These are phyloP conservation scores for Citrus unshiu DNA, from an alignment of 345 rosid genomes.

Conservation along the genomic window DNA sequence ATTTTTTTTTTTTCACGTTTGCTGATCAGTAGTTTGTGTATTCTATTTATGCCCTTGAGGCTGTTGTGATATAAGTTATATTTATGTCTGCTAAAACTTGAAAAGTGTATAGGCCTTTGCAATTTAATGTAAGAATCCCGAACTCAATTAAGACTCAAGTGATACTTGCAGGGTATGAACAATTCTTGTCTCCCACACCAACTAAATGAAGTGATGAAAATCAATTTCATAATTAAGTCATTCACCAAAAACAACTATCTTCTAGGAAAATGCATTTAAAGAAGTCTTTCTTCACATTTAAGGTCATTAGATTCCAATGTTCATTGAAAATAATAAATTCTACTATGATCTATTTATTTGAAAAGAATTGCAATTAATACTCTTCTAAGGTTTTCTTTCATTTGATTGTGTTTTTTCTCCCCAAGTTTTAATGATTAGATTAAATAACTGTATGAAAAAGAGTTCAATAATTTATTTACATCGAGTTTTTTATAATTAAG, in stretches of 20 bases:
- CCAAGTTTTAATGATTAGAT: not conserved
- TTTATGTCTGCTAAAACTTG: not conserved
- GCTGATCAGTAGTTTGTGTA: no score
- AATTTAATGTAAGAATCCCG: conserved; percentile 3
- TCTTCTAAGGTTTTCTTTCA: not conserved
- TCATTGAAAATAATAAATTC: conserved; percentile 1
- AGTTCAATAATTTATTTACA: not conserved
- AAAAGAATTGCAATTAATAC: not conserved
- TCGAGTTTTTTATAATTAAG: not conserved
- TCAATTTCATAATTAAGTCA: conserved; percentile 28
- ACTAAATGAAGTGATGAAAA: conserved; percentile 9
- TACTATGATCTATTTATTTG: not conserved
- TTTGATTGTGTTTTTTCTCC: not conserved
- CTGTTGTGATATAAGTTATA: not conserved
- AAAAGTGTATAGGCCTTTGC: not conserved
- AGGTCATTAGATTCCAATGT: conserved; percentile 5
- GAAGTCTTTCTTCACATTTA: conserved; percentile 21
- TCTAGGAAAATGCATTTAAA: conserved; percentile 24
- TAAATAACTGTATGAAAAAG: not conserved
- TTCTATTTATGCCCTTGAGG: no score
- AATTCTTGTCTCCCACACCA: conserved; percentile 18
- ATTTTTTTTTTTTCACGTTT: no score
- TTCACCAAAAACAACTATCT: conserved; percentile 2
- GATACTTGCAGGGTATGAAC: conserved; percentile 4
- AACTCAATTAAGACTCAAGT: conserved; percentile 20